Percentiles rank a stretch among this genome's conserved stretches.
Conservation (phyloP, 768 basidiomycete genomes). For the Lactarius quietus region DNA sequence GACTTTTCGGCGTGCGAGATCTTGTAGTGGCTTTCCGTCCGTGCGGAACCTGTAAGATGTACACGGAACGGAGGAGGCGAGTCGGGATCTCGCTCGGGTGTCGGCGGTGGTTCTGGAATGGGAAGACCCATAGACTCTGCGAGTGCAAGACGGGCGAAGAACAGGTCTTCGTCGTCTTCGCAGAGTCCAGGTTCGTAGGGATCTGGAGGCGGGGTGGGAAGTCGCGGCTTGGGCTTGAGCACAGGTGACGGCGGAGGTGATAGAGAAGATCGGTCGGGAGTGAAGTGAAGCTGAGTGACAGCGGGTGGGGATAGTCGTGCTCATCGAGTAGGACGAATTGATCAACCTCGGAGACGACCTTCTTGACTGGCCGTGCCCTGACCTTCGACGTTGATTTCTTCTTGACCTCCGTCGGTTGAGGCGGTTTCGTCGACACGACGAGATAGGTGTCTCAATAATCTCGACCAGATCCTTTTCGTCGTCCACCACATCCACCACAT, state of each 20-base stretch:
- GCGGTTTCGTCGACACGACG: constrained; percentile 18
- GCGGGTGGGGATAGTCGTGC: constrained; percentile 47
- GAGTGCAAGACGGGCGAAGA: constrained; percentile 65
- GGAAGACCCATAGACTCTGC: constrained; percentile 35
- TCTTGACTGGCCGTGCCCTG: constrained; percentile 36
- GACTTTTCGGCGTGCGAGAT: constrained; percentile 90
- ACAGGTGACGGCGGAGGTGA: constrained; percentile 51
- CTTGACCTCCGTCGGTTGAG: constrained; percentile 26
- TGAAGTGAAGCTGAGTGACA: constrained; percentile 49
- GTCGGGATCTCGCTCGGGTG: constrained; percentile 36
- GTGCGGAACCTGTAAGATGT: constrained; percentile 81
- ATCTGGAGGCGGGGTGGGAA: constrained; percentile 49
- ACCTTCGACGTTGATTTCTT: constrained; percentile 43
- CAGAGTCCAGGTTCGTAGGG: constrained; percentile 56
- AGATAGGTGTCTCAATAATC: constrained; percentile 20
- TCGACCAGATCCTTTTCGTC: constrained; percentile 22
- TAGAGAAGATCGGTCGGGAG: constrained; percentile 41
- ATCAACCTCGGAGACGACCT: constrained; percentile 34
- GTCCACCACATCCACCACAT: too few species aligned
- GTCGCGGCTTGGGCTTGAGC: constrained; percentile 36
- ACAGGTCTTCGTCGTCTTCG: constrained; percentile 87
- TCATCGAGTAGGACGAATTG: constrained; percentile 52
- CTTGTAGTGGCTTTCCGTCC: constrained; percentile 95
- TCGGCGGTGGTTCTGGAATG: constrained; percentile 30
- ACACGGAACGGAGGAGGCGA: constrained; percentile 57